phyloP scores from a whole-genome alignment of 805 yeast genomes.

The Candida silvicultrix region DNA sequence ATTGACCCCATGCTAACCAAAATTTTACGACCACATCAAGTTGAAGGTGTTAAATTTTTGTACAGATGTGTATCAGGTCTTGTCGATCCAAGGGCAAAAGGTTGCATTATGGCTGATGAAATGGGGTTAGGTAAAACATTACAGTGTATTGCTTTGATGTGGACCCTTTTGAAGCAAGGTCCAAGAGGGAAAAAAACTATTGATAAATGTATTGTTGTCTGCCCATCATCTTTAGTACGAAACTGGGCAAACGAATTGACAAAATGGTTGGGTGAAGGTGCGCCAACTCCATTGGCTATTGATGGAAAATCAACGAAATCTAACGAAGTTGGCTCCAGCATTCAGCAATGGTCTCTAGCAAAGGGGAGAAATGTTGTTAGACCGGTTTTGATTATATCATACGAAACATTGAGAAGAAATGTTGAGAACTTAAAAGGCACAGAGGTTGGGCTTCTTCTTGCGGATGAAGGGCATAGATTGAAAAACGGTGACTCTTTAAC shows the following conservation, averaged over 20 bases:
- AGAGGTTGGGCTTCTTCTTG: constrained; percentile 80
- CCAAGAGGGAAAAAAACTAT: constrained; percentile 79
- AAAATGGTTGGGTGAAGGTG: constrained; percentile 95
- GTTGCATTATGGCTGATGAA: constrained; percentile 98
- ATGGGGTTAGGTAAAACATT: constrained; percentile 93
- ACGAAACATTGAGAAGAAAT: constrained; percentile 87
- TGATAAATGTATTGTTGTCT: constrained; percentile 85
- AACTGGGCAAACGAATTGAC: constrained; percentile 97
- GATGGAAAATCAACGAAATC: constrained; percentile 85
- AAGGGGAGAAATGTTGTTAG: constrained; percentile 83
- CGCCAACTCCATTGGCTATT: constrained; percentile 78
- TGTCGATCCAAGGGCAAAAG: constrained; percentile 76
- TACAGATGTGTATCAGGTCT: constrained; percentile 89
- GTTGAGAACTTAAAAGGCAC: constrained; percentile 67
- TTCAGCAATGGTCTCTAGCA: constrained; percentile 83
- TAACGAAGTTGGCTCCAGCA: constrained; percentile 57
- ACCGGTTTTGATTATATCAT: constrained; percentile 90
- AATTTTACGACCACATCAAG: constrained; percentile 90
- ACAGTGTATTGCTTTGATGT: constrained; percentile 84
- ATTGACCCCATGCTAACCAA: constrained; percentile 85
- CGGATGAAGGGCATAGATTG: constrained; percentile 80
- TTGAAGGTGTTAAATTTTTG: constrained; percentile 89
- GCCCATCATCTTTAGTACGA: constrained; percentile 89
- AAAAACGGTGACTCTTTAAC: constrained; percentile 91
- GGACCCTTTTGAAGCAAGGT: constrained; percentile 87